Evolutionary conservation across 1,284 basidiomycete species (phyloP), one percentile per base, ranked within the genome.

Genomic region (Moesziomyces parantarcticus): DNA sequence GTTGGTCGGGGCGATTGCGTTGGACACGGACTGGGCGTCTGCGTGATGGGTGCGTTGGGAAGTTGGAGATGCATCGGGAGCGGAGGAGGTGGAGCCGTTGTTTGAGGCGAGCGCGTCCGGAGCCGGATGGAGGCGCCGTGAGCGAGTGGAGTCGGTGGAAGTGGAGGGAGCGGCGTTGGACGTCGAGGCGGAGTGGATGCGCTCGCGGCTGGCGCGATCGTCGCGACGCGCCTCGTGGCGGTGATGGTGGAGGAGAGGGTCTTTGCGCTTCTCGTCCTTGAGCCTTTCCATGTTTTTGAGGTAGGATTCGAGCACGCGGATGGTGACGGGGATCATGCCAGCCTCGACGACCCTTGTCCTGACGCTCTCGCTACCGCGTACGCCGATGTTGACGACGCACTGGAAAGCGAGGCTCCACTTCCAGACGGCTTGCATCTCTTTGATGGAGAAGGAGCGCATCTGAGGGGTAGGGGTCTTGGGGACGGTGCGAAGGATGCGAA

Each of bases 351-450:
- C 95, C 5, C 95, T 88, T 57, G 92, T 92, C 44, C 96, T 88
- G 46, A 84, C 80, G 21, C 89, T 88, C 84, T 99, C 96, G 71
- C 90, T 93, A n/a, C 97, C 97, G 40, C 96, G 88, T 0, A 99
- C 95, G 47, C 97, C 96, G 76, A 99, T 94, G 85, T 99, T 98
- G 76, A 97, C 94, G 46, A 98, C 91, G 82, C 94, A 97, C 82
- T 98, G 95, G 83, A 99, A 97, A 0, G 96, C 96, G 16, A 82
- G 67, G 44, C 73, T 79, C 82, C 82, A 83, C 69, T 83, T 82
- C 82, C 82, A 83, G 26, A 81, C 76, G 25, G 75, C 67, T 47
- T 82, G 81, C 70, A 82, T 75, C 61, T 81, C 79, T 50, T 77
- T 78, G 50, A 79, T 73, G 26, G 74, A 61, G 22, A 62, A 54